These are phyloP conservation scores for Ascochyta lentis DNA, from an alignment of 2,329 filamentous ascomycete genomes.

Conservation along the genomic window DNA sequence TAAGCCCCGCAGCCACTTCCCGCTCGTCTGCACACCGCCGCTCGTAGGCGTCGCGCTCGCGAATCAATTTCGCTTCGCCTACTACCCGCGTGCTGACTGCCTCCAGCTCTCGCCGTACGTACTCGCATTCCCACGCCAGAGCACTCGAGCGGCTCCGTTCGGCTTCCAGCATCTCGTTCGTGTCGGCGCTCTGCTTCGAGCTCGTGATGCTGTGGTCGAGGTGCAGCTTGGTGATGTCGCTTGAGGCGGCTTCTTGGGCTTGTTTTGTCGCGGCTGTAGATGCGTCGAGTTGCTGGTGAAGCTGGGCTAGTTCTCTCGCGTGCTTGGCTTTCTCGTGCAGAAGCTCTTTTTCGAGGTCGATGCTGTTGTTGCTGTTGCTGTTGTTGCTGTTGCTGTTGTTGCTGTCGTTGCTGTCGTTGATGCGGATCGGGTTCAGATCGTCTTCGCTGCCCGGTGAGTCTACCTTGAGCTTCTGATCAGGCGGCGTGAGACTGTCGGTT, in stretches of 20 bases:
- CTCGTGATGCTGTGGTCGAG: not conserved
- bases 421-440: not conserved
- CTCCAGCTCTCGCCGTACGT: not conserved
- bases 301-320: not conserved
- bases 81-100: not conserved
- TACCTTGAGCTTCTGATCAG: not conserved
- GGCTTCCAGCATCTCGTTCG: not conserved
- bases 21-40: not conserved
- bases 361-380: too few relatives aligned
- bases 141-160: not conserved
- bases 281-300: not conserved
- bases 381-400: not conserved
- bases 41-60: constrained; percentile 1
- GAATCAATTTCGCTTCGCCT: not conserved
- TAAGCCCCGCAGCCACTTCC: not conserved
- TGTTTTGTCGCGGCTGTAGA: not conserved
- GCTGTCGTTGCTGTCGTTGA: not conserved
- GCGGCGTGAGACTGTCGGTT: not conserved
- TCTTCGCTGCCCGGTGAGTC: not conserved
- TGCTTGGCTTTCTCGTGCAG: not conserved
- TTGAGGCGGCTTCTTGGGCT: not conserved
- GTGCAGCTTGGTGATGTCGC: not conserved
- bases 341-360: not conserved
- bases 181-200: not conserved
- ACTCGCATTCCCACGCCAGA: not conserved